A percentile compares a stretch with the other conserved stretches of the same genome.
phyloP scores from a whole-genome alignment of 2,329 filamentous ascomycete genomes.

The Hortaea werneckii region DNA sequence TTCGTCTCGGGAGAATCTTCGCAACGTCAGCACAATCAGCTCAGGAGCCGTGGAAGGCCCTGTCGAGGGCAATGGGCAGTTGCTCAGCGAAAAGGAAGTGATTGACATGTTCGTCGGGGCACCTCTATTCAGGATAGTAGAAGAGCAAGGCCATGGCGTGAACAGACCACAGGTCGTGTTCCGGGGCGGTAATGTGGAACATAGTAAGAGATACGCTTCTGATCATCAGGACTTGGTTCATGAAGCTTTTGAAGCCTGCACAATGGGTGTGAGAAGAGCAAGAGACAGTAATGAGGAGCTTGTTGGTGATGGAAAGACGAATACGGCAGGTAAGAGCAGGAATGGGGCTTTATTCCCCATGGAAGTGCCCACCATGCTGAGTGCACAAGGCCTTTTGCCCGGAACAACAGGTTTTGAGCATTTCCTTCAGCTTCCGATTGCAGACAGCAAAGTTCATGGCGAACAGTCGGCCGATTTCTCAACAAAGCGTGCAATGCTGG shows the following conservation, averaged over 20 bases:
- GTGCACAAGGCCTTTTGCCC: constrained; percentile 33
- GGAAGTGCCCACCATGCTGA: constrained; percentile 41
- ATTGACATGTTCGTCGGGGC: constrained; percentile 19
- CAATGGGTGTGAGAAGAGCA: neutral
- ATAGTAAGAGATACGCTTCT: constrained; percentile 4
- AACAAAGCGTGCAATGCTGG: constrained; percentile 12
- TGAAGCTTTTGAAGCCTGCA: constrained; percentile 9
- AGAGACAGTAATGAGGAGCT: no score
- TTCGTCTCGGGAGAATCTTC: neutral
- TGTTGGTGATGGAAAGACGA: neutral
- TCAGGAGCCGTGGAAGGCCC: no score
- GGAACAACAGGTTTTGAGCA: constrained; percentile 38
- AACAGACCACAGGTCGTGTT: constrained; percentile 13
- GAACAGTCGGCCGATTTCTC: constrained; percentile 6
- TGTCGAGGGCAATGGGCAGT: neutral
- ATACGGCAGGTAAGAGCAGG: neutral
- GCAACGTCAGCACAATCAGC: no score
- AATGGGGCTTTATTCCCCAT: constrained; percentile 9
- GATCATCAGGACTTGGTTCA: constrained; percentile 12
- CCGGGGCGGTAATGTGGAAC: constrained; percentile 4
- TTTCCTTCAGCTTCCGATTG: constrained; percentile 37
- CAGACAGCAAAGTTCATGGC: constrained; percentile 21
- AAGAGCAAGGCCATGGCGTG: neutral
- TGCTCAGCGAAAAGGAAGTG: constrained; percentile 12
- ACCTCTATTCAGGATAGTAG: constrained; percentile 17